Evolutionary conservation across 2,329 filamentous ascomycete genomes (phyloP), one percentile per base, ranked within the genome.

Genomic region (Alternaria alternata): DNA sequence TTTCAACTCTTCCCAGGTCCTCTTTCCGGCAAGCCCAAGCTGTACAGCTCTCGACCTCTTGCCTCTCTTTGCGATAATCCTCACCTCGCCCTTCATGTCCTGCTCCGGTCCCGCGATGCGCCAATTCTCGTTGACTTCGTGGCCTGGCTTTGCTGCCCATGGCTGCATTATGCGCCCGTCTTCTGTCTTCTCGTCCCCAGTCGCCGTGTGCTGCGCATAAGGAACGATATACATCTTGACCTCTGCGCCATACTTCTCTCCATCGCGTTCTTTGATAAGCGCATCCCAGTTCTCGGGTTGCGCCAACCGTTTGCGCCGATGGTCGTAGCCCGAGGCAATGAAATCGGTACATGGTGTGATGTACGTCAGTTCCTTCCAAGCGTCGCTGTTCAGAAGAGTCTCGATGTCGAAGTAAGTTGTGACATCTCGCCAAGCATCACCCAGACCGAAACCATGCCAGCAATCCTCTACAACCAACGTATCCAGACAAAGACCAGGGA

Each of bases 401-500:
- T 77, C 75, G 28, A 77, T 71, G 36, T 78, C 75, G 46, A 74
- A 70, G 36, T 78, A 78, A 4, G 75, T 78, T 2, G 71, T 75
- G 7, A 75, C 66, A 56, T 77, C 74, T 52, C 73, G 71, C 72
- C 72, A 78, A 18, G 70, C 69, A 46, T 75, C 74, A 18, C 70
- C 68, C 44, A 75, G 55, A 5, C 74, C 75, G 44, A 72, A 72
- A n/a, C 72, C 75, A 56, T 78, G 76, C 66, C 74, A 78, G 39
- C 69, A 70, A 46, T 78, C 76, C 22, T 77, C 71, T 1, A 78
- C 69, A 20, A 72, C 64, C 8, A 78, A 63, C 7, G 67, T 66
- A 39, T 77, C 68, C 8, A 78, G 65, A 56, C 71, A 68, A 12
- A 78, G 61, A 0, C 76, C 75, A 9, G 75, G 74, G 7, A 78